These are phyloP conservation scores for Penicillium sp. DNA, from an alignment of 2,329 filamentous ascomycete species.

Conservation along the genomic window DNA sequence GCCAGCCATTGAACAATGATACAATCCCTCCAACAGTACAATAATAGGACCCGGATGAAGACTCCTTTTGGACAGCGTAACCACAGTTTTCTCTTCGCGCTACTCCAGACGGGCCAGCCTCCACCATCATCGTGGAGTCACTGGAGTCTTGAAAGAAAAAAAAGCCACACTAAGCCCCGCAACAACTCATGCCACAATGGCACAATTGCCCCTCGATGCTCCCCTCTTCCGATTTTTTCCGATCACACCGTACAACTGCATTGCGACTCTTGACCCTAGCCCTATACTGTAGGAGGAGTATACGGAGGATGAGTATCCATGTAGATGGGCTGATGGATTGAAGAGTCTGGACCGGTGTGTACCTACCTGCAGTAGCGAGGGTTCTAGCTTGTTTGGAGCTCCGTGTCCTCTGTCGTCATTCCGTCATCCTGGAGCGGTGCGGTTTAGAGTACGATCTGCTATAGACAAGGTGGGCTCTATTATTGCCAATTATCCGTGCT, in stretches of 20 bases:
- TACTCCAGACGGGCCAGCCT: slow-evolving; percentile 24
- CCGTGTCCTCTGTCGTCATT: background rate
- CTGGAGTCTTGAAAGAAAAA: background rate
- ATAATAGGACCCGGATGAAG: background rate
- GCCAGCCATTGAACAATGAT: background rate
- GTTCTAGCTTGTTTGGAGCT: background rate
- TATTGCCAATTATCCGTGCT: background rate
- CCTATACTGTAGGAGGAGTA: slow-evolving; percentile 15
- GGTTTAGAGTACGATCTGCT: background rate
- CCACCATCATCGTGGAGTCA: slow-evolving; percentile 28
- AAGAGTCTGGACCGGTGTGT: slow-evolving; percentile 11
- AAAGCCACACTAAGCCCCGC: slow-evolving; percentile 33
- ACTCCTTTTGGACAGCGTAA: background rate
- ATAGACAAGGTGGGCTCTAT: background rate
- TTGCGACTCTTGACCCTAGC: background rate
- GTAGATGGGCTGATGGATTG: slow-evolving; percentile 3
- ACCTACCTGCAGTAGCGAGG: slow-evolving; percentile 10
- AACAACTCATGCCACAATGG: slow-evolving; percentile 28
- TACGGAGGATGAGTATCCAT: background rate
- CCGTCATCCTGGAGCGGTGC: slow-evolving; percentile 11
- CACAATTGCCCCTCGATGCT: slow-evolving; percentile 17
- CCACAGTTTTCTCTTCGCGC: background rate
- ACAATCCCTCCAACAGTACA: background rate
- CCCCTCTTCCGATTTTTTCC: slow-evolving; percentile 29
- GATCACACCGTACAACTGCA: slow-evolving; percentile 10